Conservation (phyloP, 345 rosid species). For the Barbarea vulgaris region DNA sequence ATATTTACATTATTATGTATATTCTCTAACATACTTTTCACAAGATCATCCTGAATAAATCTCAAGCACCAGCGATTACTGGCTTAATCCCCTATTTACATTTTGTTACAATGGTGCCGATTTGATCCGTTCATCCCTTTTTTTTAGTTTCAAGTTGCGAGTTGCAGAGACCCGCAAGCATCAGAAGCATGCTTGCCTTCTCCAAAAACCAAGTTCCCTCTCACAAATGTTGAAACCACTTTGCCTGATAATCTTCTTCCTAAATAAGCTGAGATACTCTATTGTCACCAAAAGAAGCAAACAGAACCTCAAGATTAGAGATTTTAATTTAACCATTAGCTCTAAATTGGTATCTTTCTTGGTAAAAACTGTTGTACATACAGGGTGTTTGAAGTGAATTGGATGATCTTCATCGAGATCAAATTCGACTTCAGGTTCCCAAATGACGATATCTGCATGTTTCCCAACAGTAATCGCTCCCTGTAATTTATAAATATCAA, state of each 20-base stretch:
- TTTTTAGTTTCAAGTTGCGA: constrained; percentile 47
- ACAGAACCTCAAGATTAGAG: not conserved
- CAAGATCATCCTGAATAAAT: constrained; percentile 16
- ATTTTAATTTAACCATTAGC: not conserved
- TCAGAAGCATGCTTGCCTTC: constrained; percentile 80
- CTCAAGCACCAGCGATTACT: constrained; percentile 10
- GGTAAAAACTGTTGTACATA: constrained; percentile 34
- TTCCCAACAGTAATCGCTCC: constrained; percentile 77
- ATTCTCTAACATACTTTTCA: too few species aligned
- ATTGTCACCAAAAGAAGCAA: constrained; percentile 25
- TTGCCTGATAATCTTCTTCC: constrained; percentile 77
- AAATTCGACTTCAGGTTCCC: constrained; percentile 84
- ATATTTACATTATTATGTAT: too few species aligned
- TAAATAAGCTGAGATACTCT: constrained; percentile 88
- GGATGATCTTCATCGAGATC: constrained; percentile 66
- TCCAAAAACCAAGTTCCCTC: constrained; percentile 87
- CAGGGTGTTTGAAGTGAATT: constrained; percentile 71
- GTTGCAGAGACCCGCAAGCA: constrained; percentile 74
- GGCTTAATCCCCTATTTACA: constrained; percentile 14
- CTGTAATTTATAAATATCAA: constrained; percentile 40
- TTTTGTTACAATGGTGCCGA: not conserved
- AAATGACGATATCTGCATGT: constrained; percentile 74
- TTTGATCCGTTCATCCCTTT: not conserved
- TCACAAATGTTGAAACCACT: constrained; percentile 77
- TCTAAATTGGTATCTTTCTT: not conserved